phyloP scores from a whole-genome alignment of 495 filamentous ascomycete species.

The Lepraria neglecta region DNA sequence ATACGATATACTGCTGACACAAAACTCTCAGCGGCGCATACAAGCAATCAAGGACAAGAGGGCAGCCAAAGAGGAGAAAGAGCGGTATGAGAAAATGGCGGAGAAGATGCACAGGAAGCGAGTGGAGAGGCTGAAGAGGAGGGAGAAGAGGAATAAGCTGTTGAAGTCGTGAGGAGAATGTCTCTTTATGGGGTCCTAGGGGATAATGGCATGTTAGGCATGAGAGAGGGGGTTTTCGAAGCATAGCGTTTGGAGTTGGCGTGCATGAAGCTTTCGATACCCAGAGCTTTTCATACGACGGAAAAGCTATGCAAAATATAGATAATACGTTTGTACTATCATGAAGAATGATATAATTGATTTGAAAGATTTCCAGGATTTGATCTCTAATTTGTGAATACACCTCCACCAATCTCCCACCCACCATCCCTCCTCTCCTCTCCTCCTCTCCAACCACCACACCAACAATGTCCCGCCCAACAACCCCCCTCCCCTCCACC shows the following conservation, averaged over 20 bases:
- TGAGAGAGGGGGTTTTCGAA: constrained; percentile 5
- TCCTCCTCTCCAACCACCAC: constrained; percentile 34
- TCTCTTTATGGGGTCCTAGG: constrained; percentile 1
- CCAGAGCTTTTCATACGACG: constrained; percentile 2
- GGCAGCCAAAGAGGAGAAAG: constrained; percentile 85
- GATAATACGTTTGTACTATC: no score
- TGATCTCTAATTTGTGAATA: no score
- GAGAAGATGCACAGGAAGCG: constrained; percentile 96
- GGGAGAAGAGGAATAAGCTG: constrained; percentile 96
- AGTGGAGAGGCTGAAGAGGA: constrained; percentile 83
- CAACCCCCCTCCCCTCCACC: constrained; percentile 40
- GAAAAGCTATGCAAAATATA: no score
- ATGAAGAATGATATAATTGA: no score
- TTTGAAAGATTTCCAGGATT: no score
- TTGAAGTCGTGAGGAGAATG: constrained; percentile 66
- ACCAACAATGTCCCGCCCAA: constrained; percentile 44
- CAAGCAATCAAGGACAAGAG: constrained; percentile 75
- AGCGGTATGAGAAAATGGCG: constrained; percentile 87
- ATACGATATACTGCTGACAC: background rate
- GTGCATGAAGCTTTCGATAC: constrained; percentile 9
- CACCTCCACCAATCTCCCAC: background rate
- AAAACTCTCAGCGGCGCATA: constrained; percentile 55
- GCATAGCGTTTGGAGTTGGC: constrained; percentile 16
- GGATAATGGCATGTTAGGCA: background rate
- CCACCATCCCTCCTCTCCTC: background rate